Percentiles rank a stretch among this genome's conserved stretches.
phyloP scores from a whole-genome alignment of 2,329 filamentous ascomycete species.

The Byssoonygena ceratinophila region DNA sequence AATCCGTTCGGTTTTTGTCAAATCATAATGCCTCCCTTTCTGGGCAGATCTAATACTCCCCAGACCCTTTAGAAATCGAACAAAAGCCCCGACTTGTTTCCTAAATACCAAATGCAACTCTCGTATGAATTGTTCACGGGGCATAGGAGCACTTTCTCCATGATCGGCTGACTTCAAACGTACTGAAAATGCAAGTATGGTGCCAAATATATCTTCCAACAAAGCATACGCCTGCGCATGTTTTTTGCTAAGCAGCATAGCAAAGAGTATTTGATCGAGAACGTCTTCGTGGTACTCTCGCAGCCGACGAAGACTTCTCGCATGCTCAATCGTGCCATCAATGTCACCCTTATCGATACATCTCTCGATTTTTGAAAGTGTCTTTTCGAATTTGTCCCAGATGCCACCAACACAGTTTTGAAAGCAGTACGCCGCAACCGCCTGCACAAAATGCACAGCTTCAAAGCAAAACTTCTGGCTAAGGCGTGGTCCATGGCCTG shows the following conservation, averaged over 20 bases:
- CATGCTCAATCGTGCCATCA: conserved; percentile 38
- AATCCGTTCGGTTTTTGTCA: conserved; percentile 20
- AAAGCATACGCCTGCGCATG: conserved; percentile 63
- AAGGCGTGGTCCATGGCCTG: conserved; percentile 23
- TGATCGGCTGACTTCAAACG: conserved; percentile 22
- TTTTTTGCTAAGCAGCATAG: conserved; percentile 60
- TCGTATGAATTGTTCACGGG: conserved; percentile 22
- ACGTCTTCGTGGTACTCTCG: conserved; percentile 60
- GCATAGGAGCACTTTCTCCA: neutral
- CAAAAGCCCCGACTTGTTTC: conserved; percentile 63
- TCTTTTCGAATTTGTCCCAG: conserved; percentile 61
- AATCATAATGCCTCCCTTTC: conserved; percentile 21
- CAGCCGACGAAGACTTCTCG: conserved; percentile 55
- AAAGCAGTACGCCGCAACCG: conserved; percentile 66
- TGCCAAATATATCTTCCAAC: conserved; percentile 63
- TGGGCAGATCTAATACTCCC: conserved; percentile 25
- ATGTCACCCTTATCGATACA: conserved; percentile 42
- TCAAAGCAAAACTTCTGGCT: conserved; percentile 59
- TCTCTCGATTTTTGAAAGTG: conserved; percentile 53
- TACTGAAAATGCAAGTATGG: conserved; percentile 59
- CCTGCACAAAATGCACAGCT: conserved; percentile 66
- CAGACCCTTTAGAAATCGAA: conserved; percentile 58
- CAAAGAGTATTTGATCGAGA: conserved; percentile 64
- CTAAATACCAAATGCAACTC: conserved; percentile 55
- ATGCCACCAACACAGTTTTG: conserved; percentile 62